Evolutionary conservation across 371 early-diverging fungal species (phyloP).

Genomic region (Mucor mucedo): DNA sequence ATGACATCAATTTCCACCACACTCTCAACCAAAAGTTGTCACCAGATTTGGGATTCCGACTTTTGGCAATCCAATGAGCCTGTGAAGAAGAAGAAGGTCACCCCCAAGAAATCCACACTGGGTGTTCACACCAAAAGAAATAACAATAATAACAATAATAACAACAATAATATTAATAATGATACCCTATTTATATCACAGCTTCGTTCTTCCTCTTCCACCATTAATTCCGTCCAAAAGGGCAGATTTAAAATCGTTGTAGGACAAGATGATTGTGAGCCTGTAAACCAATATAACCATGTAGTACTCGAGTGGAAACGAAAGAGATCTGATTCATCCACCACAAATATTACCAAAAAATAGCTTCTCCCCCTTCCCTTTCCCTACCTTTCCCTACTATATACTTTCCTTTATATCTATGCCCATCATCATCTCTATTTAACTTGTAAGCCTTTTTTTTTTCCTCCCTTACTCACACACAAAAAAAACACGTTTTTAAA

Average conservation of each 20-base stretch:
- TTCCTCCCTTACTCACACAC: not conserved
- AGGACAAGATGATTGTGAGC: slow-evolving; percentile 38
- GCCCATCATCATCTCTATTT: not conserved
- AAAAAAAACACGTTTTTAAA: no score
- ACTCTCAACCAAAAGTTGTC: slow-evolving; percentile 30
- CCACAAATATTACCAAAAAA: slow-evolving; percentile 17
- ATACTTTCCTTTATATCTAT: not conserved
- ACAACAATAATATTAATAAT: slow-evolving; percentile 6
- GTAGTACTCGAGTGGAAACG: slow-evolving; percentile 51
- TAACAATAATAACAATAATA: slow-evolving; percentile 6
- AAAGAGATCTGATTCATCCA: slow-evolving; percentile 41
- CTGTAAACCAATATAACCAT: slow-evolving; percentile 36
- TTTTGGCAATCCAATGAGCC: slow-evolving; percentile 37
- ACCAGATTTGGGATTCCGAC: slow-evolving; percentile 50
- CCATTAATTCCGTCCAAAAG: slow-evolving; percentile 32
- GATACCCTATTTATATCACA: slow-evolving; percentile 32
- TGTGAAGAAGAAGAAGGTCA: not conserved
- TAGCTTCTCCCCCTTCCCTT: slow-evolving; percentile 1
- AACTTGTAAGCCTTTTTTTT: no score
- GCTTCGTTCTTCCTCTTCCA: slow-evolving; percentile 16
- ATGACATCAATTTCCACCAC: slow-evolving; percentile 32
- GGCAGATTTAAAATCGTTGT: slow-evolving; percentile 51
- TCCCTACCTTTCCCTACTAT: not conserved
- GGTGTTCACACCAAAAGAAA: slow-evolving; percentile 1
- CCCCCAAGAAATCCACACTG: no score